Percentiles rank a stretch among this genome's conserved stretches.
phyloP scores from a whole-genome alignment of 75 land plant species.

The Picea glauca region DNA sequence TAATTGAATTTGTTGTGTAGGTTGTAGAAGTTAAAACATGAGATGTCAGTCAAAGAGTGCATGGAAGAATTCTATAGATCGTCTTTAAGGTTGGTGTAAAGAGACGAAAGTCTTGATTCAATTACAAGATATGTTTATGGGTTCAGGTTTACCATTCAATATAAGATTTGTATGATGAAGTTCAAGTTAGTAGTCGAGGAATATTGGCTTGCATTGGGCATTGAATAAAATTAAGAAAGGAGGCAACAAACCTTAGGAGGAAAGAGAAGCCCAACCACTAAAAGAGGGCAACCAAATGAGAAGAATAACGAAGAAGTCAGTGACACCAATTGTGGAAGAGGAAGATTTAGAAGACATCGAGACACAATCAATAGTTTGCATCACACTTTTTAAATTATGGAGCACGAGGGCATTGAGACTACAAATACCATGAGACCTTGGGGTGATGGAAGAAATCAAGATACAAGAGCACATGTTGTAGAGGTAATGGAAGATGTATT shows the following conservation, averaged over 20 bases:
- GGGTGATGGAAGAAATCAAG: not conserved
- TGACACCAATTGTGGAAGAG: not conserved
- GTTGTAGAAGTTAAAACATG: no score
- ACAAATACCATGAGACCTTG: not conserved
- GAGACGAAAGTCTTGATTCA: no score
- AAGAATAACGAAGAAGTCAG: not conserved
- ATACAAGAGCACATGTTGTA: not conserved
- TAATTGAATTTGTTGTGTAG: no score
- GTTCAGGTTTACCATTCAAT: no score
- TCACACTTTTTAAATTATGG: not conserved
- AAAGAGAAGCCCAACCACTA: not conserved
- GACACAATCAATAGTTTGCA: no score
- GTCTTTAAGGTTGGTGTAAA: no score
- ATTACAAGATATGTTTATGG: no score
- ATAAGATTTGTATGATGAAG: no score
- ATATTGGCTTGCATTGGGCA: no score
- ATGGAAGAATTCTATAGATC: no score
- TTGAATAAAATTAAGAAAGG: not conserved
- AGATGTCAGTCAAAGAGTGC: no score
- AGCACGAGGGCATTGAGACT: not conserved
- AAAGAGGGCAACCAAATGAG: not conserved
- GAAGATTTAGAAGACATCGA: not conserved
- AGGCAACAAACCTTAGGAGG: not conserved
- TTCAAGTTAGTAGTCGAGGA: no score
- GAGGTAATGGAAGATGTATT: not conserved